Percentiles rank a stretch among this genome's conserved stretches.
Evolutionary conservation across 495 filamentous ascomycete genomes (phyloP).

Genomic region (Penicillium mononematosum): DNA sequence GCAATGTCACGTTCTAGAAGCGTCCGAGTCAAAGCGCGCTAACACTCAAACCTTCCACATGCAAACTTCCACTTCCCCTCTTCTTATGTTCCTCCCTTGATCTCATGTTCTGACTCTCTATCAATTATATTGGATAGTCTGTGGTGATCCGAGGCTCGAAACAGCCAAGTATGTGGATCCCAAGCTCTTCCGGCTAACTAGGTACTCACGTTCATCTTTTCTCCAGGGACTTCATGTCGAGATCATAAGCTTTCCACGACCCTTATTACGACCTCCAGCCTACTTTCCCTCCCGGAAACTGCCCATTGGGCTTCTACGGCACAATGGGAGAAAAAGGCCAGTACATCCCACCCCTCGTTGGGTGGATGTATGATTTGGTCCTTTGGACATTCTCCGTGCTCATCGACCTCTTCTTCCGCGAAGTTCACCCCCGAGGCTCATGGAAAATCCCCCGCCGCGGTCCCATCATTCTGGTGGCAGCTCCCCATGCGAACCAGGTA

Average conservation of each 20-base stretch:
- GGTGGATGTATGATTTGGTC: conserved; percentile 77
- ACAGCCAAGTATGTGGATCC: conserved; percentile 1
- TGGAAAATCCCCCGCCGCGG: conserved; percentile 89
- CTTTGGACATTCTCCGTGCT: conserved; percentile 82
- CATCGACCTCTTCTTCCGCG: conserved; percentile 94
- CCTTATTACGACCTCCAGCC: background rate
- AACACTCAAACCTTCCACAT: conserved; percentile 17
- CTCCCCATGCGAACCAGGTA: conserved; percentile 97
- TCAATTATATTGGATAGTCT: background rate
- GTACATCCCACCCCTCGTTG: conserved; percentile 65
- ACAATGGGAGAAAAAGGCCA: conserved; percentile 43
- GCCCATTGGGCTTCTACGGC: conserved; percentile 6
- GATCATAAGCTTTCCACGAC: conserved; percentile 1
- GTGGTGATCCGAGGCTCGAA: conserved; percentile 1
- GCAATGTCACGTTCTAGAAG: conserved; percentile 23
- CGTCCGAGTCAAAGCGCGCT: conserved; percentile 26
- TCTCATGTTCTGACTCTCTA: conserved; percentile 3
- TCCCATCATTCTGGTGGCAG: conserved; percentile 94
- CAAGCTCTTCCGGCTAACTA: background rate
- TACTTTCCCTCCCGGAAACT: background rate
- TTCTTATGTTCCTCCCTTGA: background rate
- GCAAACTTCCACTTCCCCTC: conserved; percentile 11
- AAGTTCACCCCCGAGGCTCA: conserved; percentile 89
- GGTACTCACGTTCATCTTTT: background rate
- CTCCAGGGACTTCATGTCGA: conserved; percentile 23